Evolutionary conservation across 495 filamentous ascomycete genomes (phyloP).

Genomic region (Hypoxylon subgilvum): DNA sequence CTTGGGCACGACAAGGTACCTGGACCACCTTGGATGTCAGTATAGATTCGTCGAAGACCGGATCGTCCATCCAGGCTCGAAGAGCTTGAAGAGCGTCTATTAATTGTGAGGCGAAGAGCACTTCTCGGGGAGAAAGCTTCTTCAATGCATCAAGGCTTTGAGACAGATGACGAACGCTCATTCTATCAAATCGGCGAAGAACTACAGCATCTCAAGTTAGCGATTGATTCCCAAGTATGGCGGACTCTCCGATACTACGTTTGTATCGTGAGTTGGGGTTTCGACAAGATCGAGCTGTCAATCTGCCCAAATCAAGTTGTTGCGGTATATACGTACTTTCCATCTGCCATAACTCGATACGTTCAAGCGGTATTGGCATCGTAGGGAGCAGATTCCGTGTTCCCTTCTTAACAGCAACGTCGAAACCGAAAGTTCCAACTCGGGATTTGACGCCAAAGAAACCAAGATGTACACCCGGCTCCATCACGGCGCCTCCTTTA

Average conservation of each 20-base stretch:
- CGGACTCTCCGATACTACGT: no score
- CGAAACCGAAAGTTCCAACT: constrained; percentile 68
- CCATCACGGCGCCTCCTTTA: constrained; percentile 55
- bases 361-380: constrained; percentile 61
- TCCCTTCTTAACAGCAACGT: constrained; percentile 72
- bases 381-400: constrained; percentile 72
- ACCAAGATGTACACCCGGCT: constrained; percentile 74
- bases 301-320: neutral
- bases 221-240: no score
- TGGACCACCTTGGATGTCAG: constrained; percentile 46
- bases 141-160: constrained; percentile 51
- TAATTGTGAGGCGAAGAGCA: constrained; percentile 48
- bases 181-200: constrained; percentile 62
- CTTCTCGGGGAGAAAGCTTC: constrained; percentile 43
- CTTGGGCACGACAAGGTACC: constrained; percentile 46
- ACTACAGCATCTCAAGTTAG: constrained; percentile 37
- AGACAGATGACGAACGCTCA: constrained; percentile 59
- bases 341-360: constrained; percentile 64
- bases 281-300: neutral
- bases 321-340: constrained; percentile 42
- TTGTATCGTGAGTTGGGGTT: neutral
- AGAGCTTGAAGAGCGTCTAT: constrained; percentile 46
- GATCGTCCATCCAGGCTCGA: constrained; percentile 46
- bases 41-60: constrained; percentile 52
- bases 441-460: constrained; percentile 76